Evolutionary conservation across 257 asterid genomes (phyloP), one percentile per base, ranked within the genome.

Genomic region (Nicotiana knightiana): DNA sequence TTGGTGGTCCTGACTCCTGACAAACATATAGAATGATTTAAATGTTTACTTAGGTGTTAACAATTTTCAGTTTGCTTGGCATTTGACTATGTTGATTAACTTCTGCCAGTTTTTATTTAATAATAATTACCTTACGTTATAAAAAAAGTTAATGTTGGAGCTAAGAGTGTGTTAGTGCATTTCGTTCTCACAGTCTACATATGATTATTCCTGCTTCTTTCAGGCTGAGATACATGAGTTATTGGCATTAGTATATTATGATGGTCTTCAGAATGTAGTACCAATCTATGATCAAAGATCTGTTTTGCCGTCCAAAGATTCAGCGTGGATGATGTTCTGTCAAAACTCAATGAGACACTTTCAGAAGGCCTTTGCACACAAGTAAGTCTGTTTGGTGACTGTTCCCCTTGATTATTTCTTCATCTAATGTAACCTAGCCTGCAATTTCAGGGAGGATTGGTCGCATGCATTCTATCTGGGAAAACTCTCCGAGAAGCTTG

Each of bases 211-310:
- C 66, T 51, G 81, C 80, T 84, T 85, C 71, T 88, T 90, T 77
- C 94, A 96, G 98, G 98, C 94, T 18, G 99, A 96, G 92, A 94
- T 96, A 87, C 99, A 96, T 32, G 98, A 94, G 91, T 85, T 94
- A 86, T 87, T 96, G 91, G 99, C 99, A 66, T 81, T 96, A 78
- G 98, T 96, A 70, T 96, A 94, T 87, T 93, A 96, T 87, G 99
- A 94, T 87, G 97, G 98, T 76, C 86, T 94, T 87, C 99, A 96
- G 90, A 96, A 96, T 83, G 99, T 96, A 76, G 99, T 93, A 67
- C 99, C 99, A 82, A 88, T 96, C 85, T 94, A 94, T 87, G 99
- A 96, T 89, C 99, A 94, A 85, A 91, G 99, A 87, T 89, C 89
- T 32, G 87, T 88, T 66, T 83, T 87, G 61, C 98, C 98, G 81